Conservation (phyloP, 2,329 filamentous ascomycete genomes). For the Ceratocystis papillata region DNA sequence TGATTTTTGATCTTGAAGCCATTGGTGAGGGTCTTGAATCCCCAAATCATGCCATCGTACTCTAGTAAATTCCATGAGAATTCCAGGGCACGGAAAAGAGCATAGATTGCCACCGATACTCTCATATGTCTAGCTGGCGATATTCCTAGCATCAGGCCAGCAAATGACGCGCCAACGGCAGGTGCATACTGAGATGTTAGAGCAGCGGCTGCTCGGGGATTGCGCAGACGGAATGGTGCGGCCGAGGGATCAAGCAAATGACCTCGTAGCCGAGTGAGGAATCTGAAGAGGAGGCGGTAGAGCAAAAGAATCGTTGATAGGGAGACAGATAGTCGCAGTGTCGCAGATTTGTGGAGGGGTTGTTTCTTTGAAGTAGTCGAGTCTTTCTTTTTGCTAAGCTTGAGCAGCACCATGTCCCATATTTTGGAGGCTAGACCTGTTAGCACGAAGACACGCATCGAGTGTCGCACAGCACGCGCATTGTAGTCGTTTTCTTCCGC, state of each 20-base stretch:
- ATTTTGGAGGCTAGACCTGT: conserved; percentile 54
- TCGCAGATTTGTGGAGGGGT: conserved; percentile 53
- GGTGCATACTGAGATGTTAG: conserved; percentile 78
- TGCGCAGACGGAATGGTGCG: conserved; percentile 67
- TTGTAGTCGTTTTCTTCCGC: conserved; percentile 51
- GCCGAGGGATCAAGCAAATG: conserved; percentile 74
- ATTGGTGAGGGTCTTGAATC: conserved; percentile 33
- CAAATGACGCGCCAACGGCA: conserved; percentile 78
- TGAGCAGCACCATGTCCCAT: conserved; percentile 44
- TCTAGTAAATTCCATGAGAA: conserved; percentile 78
- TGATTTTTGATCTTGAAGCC: conserved; percentile 45
- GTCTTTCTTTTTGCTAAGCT: conserved; percentile 38
- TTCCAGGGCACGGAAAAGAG: conserved; percentile 70
- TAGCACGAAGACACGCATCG: conserved; percentile 30
- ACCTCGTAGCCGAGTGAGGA: conserved; percentile 67
- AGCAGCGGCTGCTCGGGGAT: conserved; percentile 61
- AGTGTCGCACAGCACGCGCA: conserved; percentile 55
- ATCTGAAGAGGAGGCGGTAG: conserved; percentile 81
- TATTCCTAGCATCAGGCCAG: conserved; percentile 71
- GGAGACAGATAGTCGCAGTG: conserved; percentile 68
- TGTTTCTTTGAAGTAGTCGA: conserved; percentile 36
- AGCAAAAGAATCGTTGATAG: conserved; percentile 77
- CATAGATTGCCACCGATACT: conserved; percentile 70
- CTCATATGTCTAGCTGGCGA: conserved; percentile 57
- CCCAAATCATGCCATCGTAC: conserved; percentile 58